Percentiles rank a stretch among this genome's conserved stretches.
phyloP scores from a whole-genome alignment of 495 filamentous ascomycete genomes.

The Neurospora pannonica region DNA sequence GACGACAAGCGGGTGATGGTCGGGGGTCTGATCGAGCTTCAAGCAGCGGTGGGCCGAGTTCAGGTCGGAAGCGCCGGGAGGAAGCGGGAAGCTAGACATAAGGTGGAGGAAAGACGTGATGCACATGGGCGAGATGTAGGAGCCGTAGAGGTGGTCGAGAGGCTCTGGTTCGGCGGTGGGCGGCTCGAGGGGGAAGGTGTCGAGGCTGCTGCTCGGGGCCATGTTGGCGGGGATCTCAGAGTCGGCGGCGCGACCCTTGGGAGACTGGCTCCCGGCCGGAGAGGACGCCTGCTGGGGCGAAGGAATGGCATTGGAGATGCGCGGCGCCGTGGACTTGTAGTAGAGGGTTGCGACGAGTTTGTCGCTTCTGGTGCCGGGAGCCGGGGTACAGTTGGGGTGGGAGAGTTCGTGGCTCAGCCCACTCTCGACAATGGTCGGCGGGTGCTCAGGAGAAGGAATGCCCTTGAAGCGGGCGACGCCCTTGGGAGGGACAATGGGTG shows the following conservation, averaged over 20 bases:
- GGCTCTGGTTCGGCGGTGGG: constrained; percentile 52
- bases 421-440: constrained; percentile 46
- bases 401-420: constrained; percentile 47
- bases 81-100: constrained; percentile 57
- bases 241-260: constrained; percentile 20
- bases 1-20: constrained; percentile 51
- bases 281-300: constrained; percentile 22
- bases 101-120: constrained; percentile 74
- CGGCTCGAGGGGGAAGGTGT: constrained; percentile 63
- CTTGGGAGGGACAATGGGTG: constrained; percentile 16
- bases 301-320: constrained; percentile 19
- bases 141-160: constrained; percentile 68
- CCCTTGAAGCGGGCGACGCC: constrained; percentile 39
- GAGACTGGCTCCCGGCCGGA: constrained; percentile 15
- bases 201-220: constrained; percentile 57
- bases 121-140: constrained; percentile 67
- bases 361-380: constrained; percentile 29
- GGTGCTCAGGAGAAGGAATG: constrained; percentile 40
- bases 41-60: constrained; percentile 64
- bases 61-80: constrained; percentile 43
- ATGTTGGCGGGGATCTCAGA: constrained; percentile 41
- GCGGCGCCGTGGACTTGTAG: constrained; percentile 46
- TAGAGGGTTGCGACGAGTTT: constrained; percentile 58
- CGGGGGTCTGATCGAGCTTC: constrained; percentile 38
- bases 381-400: constrained; percentile 45